Conservation (phyloP, 73 alveolate species). For the Blepharisma japonicum region DNA sequence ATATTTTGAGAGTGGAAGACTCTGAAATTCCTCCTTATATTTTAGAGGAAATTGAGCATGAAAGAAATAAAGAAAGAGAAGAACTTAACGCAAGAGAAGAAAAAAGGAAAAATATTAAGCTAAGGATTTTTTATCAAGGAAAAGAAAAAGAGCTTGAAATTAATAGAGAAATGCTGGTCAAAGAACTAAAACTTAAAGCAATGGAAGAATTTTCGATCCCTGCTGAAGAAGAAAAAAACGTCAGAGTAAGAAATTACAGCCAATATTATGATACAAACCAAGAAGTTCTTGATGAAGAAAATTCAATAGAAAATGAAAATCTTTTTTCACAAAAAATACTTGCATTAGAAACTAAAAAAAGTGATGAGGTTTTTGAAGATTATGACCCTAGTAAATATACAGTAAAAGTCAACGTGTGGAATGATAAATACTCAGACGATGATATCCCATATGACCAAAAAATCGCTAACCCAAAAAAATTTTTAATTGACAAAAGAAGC, state of each 20-base stretch:
- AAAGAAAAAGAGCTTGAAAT: conserved; percentile 14
- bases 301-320: neutral
- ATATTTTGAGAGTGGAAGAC: neutral
- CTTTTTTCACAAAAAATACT: neutral
- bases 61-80: neutral
- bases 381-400: neutral
- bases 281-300: neutral
- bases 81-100: conserved; percentile 19
- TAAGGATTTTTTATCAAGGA: neutral
- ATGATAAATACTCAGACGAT: neutral
- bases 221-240: neutral
- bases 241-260: conserved; percentile 9
- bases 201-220: neutral
- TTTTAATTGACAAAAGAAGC: no score
- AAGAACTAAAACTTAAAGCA: neutral
- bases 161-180: neutral
- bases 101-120: conserved; percentile 12
- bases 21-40: neutral
- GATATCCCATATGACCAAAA: no score
- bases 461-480: no score
- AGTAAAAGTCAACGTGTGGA: neutral
- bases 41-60: neutral
- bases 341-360: neutral
- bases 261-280: conserved; percentile 11
- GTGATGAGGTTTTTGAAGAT: neutral